Evolutionary conservation across 2,329 filamentous ascomycete genomes (phyloP).

Genomic region (Neurospora crassa): DNA sequence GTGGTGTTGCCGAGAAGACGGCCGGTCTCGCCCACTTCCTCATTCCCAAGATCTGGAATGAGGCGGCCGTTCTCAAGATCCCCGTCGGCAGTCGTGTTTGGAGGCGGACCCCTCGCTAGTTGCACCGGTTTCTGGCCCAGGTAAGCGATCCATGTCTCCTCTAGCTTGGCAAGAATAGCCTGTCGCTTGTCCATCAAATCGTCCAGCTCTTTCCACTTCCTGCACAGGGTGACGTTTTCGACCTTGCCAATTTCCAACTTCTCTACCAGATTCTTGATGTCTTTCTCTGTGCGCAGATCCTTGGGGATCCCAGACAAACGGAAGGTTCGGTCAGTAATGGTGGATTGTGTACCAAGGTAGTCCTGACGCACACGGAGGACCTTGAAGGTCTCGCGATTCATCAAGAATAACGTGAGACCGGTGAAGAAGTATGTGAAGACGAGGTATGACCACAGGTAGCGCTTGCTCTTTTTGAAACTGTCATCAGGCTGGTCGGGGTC

Average conservation of each 20-base stretch:
- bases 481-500: constrained; percentile 16
- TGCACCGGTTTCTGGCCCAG: constrained; percentile 46
- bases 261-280: constrained; percentile 80
- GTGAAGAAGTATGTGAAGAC: constrained; percentile 94
- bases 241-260: constrained; percentile 83
- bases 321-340: constrained; percentile 92
- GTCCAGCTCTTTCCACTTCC: constrained; percentile 79
- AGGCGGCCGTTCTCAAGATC: constrained; percentile 22
- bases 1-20: constrained; percentile 45
- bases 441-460: constrained; percentile 85
- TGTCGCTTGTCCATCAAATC: constrained; percentile 59
- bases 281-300: constrained; percentile 69
- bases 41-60: constrained; percentile 26
- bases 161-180: constrained; percentile 58
- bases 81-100: neutral
- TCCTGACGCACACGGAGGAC: constrained; percentile 82
- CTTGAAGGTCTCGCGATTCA: constrained; percentile 72
- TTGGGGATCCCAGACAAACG: constrained; percentile 78
- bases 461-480: constrained; percentile 25
- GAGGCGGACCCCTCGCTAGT: constrained; percentile 22
- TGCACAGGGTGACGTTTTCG: constrained; percentile 76
- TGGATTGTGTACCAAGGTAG: constrained; percentile 87
- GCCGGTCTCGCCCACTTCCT: constrained; percentile 44
- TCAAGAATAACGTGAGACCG: constrained; percentile 67
- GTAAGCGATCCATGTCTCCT: constrained; percentile 74